These are phyloP conservation scores for Agarophyton chilense DNA, from an alignment of 23 red algal species.

Conservation along the genomic window DNA sequence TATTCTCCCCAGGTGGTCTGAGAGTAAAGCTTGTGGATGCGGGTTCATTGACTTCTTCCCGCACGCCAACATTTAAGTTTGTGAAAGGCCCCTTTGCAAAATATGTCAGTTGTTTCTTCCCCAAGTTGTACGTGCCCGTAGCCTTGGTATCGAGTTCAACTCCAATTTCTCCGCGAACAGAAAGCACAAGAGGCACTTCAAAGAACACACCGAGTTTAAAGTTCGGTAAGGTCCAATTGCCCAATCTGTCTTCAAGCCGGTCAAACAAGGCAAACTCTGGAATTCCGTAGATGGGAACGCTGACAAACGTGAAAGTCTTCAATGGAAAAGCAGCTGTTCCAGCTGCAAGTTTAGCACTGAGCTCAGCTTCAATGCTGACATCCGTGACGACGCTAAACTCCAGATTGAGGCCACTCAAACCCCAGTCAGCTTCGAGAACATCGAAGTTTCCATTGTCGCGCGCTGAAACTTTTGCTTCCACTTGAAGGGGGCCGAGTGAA, in stretches of 20 bases:
- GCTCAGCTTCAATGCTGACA: not conserved
- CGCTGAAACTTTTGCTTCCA: constrained; percentile 32
- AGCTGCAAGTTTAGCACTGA: not conserved
- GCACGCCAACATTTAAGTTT: not conserved
- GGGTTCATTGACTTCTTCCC: constrained; percentile 23
- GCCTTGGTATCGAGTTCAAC: not conserved
- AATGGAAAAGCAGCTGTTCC: not conserved
- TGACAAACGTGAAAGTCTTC: constrained; percentile 21
- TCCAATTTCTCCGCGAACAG: not conserved
- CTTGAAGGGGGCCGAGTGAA: constrained; percentile 30
- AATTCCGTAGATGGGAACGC: constrained; percentile 44
- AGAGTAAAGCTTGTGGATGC: not conserved
- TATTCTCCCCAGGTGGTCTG: not conserved
- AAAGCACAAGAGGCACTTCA: constrained; percentile 23
- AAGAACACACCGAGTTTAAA: constrained; percentile 57
- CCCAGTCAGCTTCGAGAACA: constrained; percentile 24
- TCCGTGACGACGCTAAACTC: constrained; percentile 18
- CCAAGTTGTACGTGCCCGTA: constrained; percentile 6
- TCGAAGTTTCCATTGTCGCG: constrained; percentile 40
- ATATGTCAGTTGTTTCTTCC: constrained; percentile 8
- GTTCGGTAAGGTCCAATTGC: constrained; percentile 9
- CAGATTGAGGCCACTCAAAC: constrained; percentile 1
- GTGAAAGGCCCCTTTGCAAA: constrained; percentile 18
- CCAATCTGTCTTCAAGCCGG: not conserved
- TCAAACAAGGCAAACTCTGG: constrained; percentile 3